Percentiles rank a stretch among this genome's conserved stretches.
These are phyloP conservation scores for Monosporozyma solicola DNA, from an alignment of 805 yeast genomes.

Conservation along the genomic window DNA sequence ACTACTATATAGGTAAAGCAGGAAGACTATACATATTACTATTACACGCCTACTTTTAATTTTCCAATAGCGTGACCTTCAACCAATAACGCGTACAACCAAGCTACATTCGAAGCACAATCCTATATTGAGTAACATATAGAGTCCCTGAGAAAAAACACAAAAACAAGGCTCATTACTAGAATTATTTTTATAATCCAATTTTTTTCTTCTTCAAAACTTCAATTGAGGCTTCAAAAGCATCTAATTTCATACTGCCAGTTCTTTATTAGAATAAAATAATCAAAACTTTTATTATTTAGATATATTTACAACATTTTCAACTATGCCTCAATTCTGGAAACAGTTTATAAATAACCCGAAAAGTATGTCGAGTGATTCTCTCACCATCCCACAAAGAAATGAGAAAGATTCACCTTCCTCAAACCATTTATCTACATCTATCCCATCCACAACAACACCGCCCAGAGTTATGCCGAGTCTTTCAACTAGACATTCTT, in stretches of 20 bases:
- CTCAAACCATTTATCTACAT: neutral
- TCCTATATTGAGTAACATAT: neutral
- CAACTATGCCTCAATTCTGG: constrained; percentile 22
- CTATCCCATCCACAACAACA: neutral
- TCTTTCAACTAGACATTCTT: constrained; percentile 9
- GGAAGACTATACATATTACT: too few relatives aligned
- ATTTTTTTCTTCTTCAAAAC: too few relatives aligned
- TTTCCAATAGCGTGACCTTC: too few relatives aligned
- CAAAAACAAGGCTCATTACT: neutral
- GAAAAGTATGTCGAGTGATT: constrained; percentile 27
- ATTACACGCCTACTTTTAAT: too few relatives aligned
- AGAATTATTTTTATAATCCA: too few relatives aligned
- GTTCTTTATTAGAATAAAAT: too few relatives aligned
- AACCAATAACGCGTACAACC: too few relatives aligned
- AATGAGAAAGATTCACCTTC: neutral
- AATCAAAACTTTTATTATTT: too few relatives aligned
- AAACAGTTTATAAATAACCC: constrained; percentile 26
- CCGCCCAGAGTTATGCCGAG: constrained; percentile 5
- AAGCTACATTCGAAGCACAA: too few relatives aligned
- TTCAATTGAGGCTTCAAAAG: neutral
- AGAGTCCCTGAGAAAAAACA: too few relatives aligned
- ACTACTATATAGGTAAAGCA: too few relatives aligned
- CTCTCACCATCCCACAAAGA: constrained; percentile 8
- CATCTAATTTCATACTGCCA: neutral
- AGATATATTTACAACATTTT: too few relatives aligned